phyloP scores from a whole-genome alignment of 768 basidiomycete species.

The Tremella yokohamensis region DNA sequence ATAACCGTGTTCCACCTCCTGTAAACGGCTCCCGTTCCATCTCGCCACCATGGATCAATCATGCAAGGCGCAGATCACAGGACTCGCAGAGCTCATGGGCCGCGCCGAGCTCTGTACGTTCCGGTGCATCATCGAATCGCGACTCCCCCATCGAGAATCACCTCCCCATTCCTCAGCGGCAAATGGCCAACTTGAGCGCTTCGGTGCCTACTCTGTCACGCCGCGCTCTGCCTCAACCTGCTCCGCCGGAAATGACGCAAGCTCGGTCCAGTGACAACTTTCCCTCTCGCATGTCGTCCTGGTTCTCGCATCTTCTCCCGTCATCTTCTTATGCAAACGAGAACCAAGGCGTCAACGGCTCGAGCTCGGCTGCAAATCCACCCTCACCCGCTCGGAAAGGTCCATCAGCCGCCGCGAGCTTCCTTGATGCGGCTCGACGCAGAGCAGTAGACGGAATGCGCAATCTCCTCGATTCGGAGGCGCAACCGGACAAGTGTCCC shows the following conservation, averaged over 20 bases:
- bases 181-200: constrained; percentile 30
- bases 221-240: constrained; percentile 31
- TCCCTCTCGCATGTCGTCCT: constrained; percentile 43
- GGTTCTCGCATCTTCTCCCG: constrained; percentile 46
- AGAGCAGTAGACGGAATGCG: constrained; percentile 57
- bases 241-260: neutral
- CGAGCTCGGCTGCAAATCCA: constrained; percentile 2
- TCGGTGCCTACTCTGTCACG: constrained; percentile 38
- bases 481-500: constrained; percentile 72
- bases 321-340: constrained; percentile 20
- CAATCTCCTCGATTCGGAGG: constrained; percentile 85
- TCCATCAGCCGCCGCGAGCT: constrained; percentile 39
- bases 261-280: constrained; percentile 20
- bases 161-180: constrained; percentile 27
- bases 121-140: constrained; percentile 27
- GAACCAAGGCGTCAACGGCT: neutral
- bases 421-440: constrained; percentile 46
- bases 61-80: constrained; percentile 29
- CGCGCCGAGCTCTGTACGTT: constrained; percentile 12
- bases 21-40: constrained; percentile 7
- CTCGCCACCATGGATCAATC: constrained; percentile 8
- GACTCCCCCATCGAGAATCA: constrained; percentile 18
- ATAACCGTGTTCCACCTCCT: neutral
- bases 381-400: constrained; percentile 40
- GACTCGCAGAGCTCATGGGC: constrained; percentile 36